Percentiles rank a stretch among this genome's conserved stretches.
phyloP scores from a whole-genome alignment of 1,284 basidiomycete species.

The Cryptococcus jaspeensis region DNA sequence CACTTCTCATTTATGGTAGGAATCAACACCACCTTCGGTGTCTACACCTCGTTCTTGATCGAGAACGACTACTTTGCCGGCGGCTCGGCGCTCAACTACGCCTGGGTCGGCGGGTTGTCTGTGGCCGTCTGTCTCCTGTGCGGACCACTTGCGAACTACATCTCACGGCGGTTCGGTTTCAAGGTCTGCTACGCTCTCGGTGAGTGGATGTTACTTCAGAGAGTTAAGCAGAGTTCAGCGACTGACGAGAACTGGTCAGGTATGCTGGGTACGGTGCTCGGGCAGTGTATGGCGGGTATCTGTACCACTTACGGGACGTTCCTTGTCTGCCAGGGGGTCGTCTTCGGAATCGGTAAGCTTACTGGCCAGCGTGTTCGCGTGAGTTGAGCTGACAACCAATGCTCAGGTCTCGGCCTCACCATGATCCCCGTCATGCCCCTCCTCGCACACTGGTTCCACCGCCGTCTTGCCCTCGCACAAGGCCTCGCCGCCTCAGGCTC shows the following conservation, averaged over 20 bases:
- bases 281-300: conserved; percentile 38
- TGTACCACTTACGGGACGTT: conserved; percentile 31
- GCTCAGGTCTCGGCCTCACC: conserved; percentile 20
- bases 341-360: conserved; percentile 38
- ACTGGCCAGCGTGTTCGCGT: background rate
- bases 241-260: background rate
- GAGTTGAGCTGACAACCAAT: background rate
- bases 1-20: conserved; percentile 26
- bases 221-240: background rate
- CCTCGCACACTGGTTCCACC: conserved; percentile 50
- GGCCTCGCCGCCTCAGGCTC: conserved; percentile 43
- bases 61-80: conserved; percentile 50
- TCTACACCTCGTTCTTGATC: conserved; percentile 52
- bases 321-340: conserved; percentile 38
- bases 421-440: conserved; percentile 46
- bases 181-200: conserved; percentile 17
- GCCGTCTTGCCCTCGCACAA: conserved; percentile 41
- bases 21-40: conserved; percentile 53
- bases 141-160: conserved; percentile 49
- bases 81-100: conserved; percentile 49
- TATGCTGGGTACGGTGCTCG: conserved; percentile 25
- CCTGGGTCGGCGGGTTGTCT: conserved; percentile 52
- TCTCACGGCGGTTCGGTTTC: conserved; percentile 41
- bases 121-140: conserved; percentile 44
- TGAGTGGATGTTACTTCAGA: background rate